Conservation (phyloP, 176 grass and related monocot genomes). For the Bromus sterilis region DNA sequence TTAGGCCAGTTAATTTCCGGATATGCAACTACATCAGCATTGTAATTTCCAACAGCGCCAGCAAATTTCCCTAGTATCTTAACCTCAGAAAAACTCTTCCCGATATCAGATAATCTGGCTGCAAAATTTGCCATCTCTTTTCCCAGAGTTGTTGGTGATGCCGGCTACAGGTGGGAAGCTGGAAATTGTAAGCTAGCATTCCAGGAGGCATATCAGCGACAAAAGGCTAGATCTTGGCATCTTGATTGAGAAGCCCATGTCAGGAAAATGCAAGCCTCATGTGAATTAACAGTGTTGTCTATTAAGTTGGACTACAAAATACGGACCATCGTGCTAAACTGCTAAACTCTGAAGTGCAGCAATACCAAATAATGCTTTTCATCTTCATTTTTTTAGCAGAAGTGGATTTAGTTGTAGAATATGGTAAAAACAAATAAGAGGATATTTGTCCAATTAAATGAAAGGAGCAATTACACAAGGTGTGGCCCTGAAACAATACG, state of each 20-base stretch:
- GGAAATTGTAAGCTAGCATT: background rate
- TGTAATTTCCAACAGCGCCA: slow-evolving; percentile 98
- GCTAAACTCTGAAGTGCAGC: background rate
- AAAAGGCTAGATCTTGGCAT: background rate
- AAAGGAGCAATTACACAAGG: background rate
- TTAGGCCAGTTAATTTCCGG: slow-evolving; percentile 77
- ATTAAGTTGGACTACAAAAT: background rate
- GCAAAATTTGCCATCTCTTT: slow-evolving; percentile 99
- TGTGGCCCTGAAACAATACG: background rate
- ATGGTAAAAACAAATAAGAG: background rate
- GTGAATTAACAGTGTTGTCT: background rate
- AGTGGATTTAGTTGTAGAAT: background rate
- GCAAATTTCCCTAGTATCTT: slow-evolving; percentile 81
- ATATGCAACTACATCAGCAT: slow-evolving; percentile 85
- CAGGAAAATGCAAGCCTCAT: background rate
- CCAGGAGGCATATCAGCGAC: background rate
- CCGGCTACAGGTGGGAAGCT: slow-evolving; percentile 55
- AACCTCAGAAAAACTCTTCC: slow-evolving; percentile 49
- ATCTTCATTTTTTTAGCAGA: background rate
- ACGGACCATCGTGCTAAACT: background rate
- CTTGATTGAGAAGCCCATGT: background rate
- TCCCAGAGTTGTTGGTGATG: slow-evolving; percentile 90
- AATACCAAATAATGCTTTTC: background rate
- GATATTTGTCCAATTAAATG: background rate
- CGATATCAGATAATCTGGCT: slow-evolving; percentile 57